These are phyloP conservation scores for Cutaneotrichosporon arboriforme DNA, from an alignment of 1,284 basidiomycete species.

Conservation along the genomic window DNA sequence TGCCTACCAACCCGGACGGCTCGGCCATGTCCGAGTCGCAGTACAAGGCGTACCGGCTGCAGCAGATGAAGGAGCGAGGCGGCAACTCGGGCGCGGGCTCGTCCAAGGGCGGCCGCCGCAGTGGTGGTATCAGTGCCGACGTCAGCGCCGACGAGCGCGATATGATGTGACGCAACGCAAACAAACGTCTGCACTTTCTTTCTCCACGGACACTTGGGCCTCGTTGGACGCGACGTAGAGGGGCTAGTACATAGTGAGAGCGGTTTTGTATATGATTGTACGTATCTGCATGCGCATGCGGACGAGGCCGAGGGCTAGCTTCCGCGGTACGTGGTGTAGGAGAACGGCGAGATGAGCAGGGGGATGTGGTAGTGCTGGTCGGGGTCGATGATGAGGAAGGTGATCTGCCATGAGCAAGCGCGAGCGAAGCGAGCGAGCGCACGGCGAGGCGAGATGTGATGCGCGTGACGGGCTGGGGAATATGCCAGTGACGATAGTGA, in stretches of 20 bases:
- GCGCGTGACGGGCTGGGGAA: too few relatives aligned
- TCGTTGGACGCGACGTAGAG: too few relatives aligned
- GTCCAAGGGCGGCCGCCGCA: not conserved
- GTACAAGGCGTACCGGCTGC: conserved; percentile 38
- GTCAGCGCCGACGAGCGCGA: conserved; percentile 22
- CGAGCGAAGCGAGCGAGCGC: too few relatives aligned
- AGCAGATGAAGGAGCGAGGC: conserved; percentile 20
- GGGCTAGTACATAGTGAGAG: too few relatives aligned
- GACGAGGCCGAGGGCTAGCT: conserved; percentile 51
- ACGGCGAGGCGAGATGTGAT: too few relatives aligned
- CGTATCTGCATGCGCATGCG: not conserved
- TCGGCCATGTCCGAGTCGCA: conserved; percentile 45
- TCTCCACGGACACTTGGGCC: too few relatives aligned
- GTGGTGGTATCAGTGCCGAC: conserved; percentile 13
- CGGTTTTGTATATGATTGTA: not conserved
- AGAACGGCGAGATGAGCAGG: conserved; percentile 81
- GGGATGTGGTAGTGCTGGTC: conserved; percentile 85
- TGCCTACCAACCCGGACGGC: conserved; percentile 47
- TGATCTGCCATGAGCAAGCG: conserved; percentile 54
- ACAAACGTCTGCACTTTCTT: not conserved
- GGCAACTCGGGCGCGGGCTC: not conserved
- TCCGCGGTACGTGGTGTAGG: conserved; percentile 86
- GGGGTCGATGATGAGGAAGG: conserved; percentile 64
- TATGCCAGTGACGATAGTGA: too few relatives aligned
- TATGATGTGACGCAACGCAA: too few relatives aligned